phyloP scores from a whole-genome alignment of 331 rosid genomes.

The Malus hybrid region DNA sequence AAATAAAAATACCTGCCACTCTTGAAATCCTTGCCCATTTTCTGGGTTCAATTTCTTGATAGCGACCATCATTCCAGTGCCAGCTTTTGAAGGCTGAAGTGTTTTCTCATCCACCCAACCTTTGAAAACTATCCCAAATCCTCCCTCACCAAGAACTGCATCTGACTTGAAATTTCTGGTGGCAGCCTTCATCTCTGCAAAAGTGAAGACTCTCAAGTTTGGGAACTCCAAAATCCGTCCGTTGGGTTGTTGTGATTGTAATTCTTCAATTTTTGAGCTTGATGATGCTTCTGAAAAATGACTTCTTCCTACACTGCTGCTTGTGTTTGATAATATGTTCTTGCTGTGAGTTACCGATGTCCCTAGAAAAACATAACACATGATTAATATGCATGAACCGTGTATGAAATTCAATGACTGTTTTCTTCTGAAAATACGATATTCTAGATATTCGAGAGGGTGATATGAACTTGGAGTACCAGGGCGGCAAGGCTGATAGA shows the following conservation, averaged over 20 bases:
- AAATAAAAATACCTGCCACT: constrained; percentile 62
- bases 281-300: constrained; percentile 40
- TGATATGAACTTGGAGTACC: no score
- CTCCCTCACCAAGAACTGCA: constrained; percentile 73
- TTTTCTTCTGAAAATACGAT: no score
- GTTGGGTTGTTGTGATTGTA: neutral
- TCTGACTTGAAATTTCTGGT: constrained; percentile 54
- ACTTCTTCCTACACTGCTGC: constrained; percentile 35
- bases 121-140: constrained; percentile 79
- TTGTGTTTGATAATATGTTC: constrained; percentile 28
- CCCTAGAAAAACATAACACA: constrained; percentile 13
- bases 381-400: neutral
- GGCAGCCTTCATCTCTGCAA: constrained; percentile 51
- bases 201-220: constrained; percentile 52
- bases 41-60: constrained; percentile 62
- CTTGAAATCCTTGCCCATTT: constrained; percentile 71
- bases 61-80: constrained; percentile 58
- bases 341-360: constrained; percentile 28
- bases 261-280: constrained; percentile 27
- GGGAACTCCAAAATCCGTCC: constrained; percentile 46
- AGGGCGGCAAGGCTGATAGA: no score
- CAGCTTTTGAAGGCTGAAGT: constrained; percentile 49
- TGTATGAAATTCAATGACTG: neutral
- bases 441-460: no score
- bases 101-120: constrained; percentile 74